Evolutionary conservation across 1,139 yeast species (phyloP).

Genomic region (Sugiyamaella japonica): DNA sequence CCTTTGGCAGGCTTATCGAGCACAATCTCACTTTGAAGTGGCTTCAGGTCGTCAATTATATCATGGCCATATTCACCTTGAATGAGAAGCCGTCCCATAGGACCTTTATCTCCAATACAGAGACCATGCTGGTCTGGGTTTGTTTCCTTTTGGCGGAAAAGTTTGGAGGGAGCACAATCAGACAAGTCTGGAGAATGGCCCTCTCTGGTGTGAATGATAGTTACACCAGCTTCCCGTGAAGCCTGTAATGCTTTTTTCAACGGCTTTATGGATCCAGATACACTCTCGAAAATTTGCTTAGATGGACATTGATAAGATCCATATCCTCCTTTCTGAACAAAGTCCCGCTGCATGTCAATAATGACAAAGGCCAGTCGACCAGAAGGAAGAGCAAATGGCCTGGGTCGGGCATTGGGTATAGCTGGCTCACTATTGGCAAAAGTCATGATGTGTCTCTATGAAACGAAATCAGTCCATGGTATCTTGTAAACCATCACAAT

Average conservation of each 20-base stretch:
- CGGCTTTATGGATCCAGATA: slow-evolving; percentile 30
- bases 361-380: slow-evolving; percentile 35
- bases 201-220: slow-evolving; percentile 37
- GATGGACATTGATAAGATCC: slow-evolving; percentile 38
- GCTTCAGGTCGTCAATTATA: slow-evolving; percentile 36
- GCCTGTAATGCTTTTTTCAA: slow-evolving; percentile 27
- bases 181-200: slow-evolving; percentile 35
- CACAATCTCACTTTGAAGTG: slow-evolving; percentile 31
- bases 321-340: slow-evolving; percentile 36
- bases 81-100: slow-evolving; percentile 37
- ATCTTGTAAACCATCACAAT: background rate
- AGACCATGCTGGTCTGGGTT: slow-evolving; percentile 29
- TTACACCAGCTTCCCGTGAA: slow-evolving; percentile 33
- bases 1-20: slow-evolving; percentile 40
- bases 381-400: slow-evolving; percentile 31
- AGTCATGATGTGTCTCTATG: background rate
- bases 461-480: background rate
- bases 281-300: slow-evolving; percentile 31
- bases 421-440: background rate
- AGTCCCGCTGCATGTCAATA: slow-evolving; percentile 39
- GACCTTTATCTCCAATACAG: slow-evolving; percentile 36
- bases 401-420: slow-evolving; percentile 28
- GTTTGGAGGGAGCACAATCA: slow-evolving; percentile 36
- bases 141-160: slow-evolving; percentile 30
- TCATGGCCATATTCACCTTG: slow-evolving; percentile 39